Percentiles rank a stretch among this genome's conserved stretches.
Conservation (phyloP, 257 asterid species). For the Osmanthus fragrans region DNA sequence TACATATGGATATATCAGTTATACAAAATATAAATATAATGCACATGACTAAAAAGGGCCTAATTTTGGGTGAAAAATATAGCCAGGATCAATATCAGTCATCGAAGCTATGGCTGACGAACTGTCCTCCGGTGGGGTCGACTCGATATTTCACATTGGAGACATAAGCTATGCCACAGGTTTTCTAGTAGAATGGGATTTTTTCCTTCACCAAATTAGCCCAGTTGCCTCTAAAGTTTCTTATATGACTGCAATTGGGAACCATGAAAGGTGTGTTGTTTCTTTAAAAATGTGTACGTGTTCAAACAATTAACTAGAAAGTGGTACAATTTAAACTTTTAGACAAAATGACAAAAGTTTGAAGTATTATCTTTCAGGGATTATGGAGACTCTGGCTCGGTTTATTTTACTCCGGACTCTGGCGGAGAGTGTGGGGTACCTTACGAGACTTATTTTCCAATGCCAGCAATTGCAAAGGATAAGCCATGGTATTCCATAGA, state of each 20-base stretch:
- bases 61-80: neutral
- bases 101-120: slow-evolving; percentile 55
- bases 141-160: slow-evolving; percentile 83
- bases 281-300: neutral
- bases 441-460: slow-evolving; percentile 82
- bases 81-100: slow-evolving; percentile 83
- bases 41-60: neutral
- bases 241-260: slow-evolving; percentile 94
- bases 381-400: slow-evolving; percentile 57
- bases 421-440: slow-evolving; percentile 97
- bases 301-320: neutral
- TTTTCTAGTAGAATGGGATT: slow-evolving; percentile 89
- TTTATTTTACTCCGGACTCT: slow-evolving; percentile 64
- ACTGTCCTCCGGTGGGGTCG: slow-evolving; percentile 47
- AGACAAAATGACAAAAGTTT: neutral
- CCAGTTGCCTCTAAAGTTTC: slow-evolving; percentile 70
- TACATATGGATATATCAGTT: neutral
- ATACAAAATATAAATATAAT: neutral
- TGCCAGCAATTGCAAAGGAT: slow-evolving; percentile 72
- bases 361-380: slow-evolving; percentile 47
- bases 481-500: slow-evolving; percentile 95
- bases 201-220: slow-evolving; percentile 63
- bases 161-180: slow-evolving; percentile 96
- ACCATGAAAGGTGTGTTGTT: slow-evolving; percentile 67
- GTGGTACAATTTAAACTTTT: neutral